These are phyloP conservation scores for Verticillium albo-atrum DNA, from an alignment of 2,329 filamentous ascomycete species.

Conservation along the genomic window DNA sequence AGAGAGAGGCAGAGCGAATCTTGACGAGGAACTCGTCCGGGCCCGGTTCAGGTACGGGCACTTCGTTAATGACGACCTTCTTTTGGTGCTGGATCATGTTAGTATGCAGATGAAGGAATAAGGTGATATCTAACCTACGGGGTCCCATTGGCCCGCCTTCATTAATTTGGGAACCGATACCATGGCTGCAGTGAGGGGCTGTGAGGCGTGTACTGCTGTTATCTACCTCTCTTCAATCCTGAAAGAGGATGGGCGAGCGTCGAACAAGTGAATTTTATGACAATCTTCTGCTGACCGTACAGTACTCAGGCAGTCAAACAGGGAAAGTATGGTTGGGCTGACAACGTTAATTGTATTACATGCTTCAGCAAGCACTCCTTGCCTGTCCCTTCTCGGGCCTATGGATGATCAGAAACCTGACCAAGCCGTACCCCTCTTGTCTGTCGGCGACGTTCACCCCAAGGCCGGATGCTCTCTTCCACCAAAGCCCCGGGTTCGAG, in stretches of 20 bases:
- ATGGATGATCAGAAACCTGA: too few species aligned
- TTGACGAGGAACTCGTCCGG: slow-evolving; percentile 34
- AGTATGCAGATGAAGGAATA: neutral
- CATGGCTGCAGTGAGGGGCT: neutral
- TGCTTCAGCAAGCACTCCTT: too few species aligned
- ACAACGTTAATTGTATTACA: too few species aligned
- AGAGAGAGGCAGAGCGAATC: slow-evolving; percentile 28
- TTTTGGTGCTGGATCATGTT: slow-evolving; percentile 10
- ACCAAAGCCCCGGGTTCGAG: neutral
- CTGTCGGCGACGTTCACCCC: neutral
- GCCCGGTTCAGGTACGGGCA: slow-evolving; percentile 36
- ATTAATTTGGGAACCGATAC: slow-evolving; percentile 5
- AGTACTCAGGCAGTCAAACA: too few species aligned
- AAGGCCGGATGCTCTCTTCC: slow-evolving; percentile 1
- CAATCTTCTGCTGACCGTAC: too few species aligned
- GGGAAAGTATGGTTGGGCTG: too few species aligned
- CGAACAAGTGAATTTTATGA: too few species aligned
- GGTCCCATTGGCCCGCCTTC: slow-evolving; percentile 16
- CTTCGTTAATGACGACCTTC: slow-evolving; percentile 30
- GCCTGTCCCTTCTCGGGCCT: too few species aligned
- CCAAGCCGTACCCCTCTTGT: neutral
- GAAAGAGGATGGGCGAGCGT: too few species aligned
- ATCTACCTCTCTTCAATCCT: too few species aligned
- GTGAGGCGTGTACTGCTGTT: neutral
- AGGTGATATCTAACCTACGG: slow-evolving; percentile 4